Evolutionary conservation across 1,284 basidiomycete species (phyloP).

Genomic region (Cryptococcus hybrid): DNA sequence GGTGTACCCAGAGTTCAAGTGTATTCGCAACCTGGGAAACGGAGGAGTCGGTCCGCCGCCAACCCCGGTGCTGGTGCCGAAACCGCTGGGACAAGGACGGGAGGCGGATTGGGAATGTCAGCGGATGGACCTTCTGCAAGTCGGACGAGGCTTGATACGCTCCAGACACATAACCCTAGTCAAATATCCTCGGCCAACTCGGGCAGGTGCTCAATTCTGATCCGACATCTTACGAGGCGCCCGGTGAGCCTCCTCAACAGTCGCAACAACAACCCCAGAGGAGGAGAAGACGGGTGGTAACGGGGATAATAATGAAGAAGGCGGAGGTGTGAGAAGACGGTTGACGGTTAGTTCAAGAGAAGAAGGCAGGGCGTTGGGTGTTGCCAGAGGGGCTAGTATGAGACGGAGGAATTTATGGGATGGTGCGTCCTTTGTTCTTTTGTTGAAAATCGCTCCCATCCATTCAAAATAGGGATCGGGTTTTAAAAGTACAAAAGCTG

Average conservation of each 20-base stretch:
- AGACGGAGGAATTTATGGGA: slow-evolving; percentile 47
- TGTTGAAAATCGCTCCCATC: not conserved
- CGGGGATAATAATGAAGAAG: slow-evolving; percentile 13
- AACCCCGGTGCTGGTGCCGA: slow-evolving; percentile 2
- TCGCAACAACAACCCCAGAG: slow-evolving; percentile 8
- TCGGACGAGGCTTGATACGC: slow-evolving; percentile 23
- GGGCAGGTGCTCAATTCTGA: slow-evolving; percentile 29
- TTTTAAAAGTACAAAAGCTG: no score
- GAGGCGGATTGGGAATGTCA: not conserved
- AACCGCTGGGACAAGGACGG: not conserved
- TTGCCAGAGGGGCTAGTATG: slow-evolving; percentile 44
- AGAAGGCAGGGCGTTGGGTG: slow-evolving; percentile 38
- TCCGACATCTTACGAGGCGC: not conserved
- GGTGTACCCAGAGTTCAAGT: slow-evolving; percentile 21
- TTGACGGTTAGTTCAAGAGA: slow-evolving; percentile 33
- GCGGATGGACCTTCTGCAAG: slow-evolving; percentile 4
- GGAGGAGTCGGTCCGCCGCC: slow-evolving; percentile 2
- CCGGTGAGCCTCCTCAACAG: not conserved
- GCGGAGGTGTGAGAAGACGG: slow-evolving; percentile 13
- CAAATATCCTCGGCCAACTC: slow-evolving; percentile 29
- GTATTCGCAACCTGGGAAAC: not conserved
- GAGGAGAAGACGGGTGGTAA: slow-evolving; percentile 27
- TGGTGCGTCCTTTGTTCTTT: slow-evolving; percentile 21
- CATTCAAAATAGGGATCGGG: no score
- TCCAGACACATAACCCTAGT: slow-evolving; percentile 20